Conservation (phyloP, 495 filamentous ascomycete genomes). For the Penicillium salamii region DNA sequence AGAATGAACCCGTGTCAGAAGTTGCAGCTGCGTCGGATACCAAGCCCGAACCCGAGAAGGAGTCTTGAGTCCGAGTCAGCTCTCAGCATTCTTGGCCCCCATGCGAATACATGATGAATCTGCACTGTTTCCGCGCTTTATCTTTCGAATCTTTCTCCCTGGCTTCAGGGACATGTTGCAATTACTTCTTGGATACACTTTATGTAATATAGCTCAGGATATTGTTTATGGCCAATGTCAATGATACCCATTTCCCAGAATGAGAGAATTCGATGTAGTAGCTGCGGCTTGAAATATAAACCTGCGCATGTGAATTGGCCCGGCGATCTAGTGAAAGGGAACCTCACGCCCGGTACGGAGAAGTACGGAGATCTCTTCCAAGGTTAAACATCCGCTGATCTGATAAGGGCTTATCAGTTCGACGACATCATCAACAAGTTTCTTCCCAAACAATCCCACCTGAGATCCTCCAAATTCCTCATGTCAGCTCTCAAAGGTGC, state of each 20-base stretch:
- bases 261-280: not conserved
- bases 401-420: constrained; percentile 5
- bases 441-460: not conserved
- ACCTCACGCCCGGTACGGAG: too few species aligned
- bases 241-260: constrained; percentile 36
- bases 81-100: constrained; percentile 2
- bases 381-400: not conserved
- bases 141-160: not conserved
- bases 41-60: constrained; percentile 10
- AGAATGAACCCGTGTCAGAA: constrained; percentile 5
- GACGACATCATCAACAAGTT: constrained; percentile 1
- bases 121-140: not conserved
- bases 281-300: too few species aligned
- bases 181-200: not conserved
- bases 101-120: constrained; percentile 9
- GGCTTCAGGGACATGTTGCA: not conserved
- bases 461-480: not conserved
- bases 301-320: too few species aligned
- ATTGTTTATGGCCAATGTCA: constrained; percentile 34
- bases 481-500: constrained; percentile 30
- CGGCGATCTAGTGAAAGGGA: too few species aligned
- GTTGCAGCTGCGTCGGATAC: constrained; percentile 10
- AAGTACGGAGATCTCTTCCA: not conserved
- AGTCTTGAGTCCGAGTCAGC: constrained; percentile 4
- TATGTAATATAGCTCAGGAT: constrained; percentile 36